Conservation (phyloP, 371 early-diverging fungal genomes). For the Saksenaea oblongispora region DNA sequence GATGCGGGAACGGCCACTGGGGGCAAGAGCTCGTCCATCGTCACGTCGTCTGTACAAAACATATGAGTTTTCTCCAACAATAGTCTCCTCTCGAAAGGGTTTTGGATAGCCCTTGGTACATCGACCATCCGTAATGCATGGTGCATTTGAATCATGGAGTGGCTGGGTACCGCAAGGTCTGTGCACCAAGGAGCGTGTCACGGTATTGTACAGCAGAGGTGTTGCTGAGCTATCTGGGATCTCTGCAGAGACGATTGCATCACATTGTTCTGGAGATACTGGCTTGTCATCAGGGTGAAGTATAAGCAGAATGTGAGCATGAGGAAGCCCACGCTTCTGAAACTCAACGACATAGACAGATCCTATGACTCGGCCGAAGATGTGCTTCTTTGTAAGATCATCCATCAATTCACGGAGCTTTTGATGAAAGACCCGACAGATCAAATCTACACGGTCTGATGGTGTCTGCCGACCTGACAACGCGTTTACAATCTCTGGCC, state of each 20-base stretch:
- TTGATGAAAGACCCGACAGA: constrained; percentile 19
- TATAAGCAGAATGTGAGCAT: constrained; percentile 30
- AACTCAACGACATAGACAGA: constrained; percentile 17
- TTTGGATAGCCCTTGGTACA: constrained; percentile 25
- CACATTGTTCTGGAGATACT: constrained; percentile 19
- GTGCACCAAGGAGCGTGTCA: constrained; percentile 29
- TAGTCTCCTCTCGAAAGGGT: constrained; percentile 12
- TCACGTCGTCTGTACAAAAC: too few species aligned
- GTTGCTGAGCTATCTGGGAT: constrained; percentile 18
- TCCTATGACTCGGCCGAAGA: constrained; percentile 21
- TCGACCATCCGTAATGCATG: constrained; percentile 23
- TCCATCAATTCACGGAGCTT: constrained; percentile 23
- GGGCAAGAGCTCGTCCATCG: too few species aligned
- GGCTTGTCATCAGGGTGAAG: constrained; percentile 15
- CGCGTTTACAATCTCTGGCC: constrained; percentile 1
- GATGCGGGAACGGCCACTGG: too few species aligned
- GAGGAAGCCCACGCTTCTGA: constrained; percentile 32
- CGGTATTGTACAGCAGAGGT: constrained; percentile 26
- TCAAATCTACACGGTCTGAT: constrained; percentile 23
- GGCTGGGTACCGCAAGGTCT: constrained; percentile 40
- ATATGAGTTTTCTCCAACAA: too few species aligned
- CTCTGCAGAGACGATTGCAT: constrained; percentile 24
- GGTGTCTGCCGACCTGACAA: background rate
- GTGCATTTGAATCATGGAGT: too few species aligned
- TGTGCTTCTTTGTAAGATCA: constrained; percentile 18